These are phyloP conservation scores for Metschnikowia proteae DNA, from an alignment of 805 yeast genomes.

Conservation along the genomic window DNA sequence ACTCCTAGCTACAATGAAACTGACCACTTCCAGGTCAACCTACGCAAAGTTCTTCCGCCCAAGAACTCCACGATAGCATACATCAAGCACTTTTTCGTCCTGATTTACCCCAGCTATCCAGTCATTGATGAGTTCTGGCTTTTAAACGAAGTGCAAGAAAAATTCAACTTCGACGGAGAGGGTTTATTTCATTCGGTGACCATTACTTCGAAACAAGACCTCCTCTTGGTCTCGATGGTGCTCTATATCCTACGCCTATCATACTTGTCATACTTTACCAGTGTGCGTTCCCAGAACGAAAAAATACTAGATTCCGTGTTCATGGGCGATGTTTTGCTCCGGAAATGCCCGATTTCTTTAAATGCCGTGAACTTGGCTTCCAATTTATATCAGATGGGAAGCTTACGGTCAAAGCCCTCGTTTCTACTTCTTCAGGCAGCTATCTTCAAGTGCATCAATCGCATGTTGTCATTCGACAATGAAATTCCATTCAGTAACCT, in stretches of 20 bases:
- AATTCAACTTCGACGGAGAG: constrained; percentile 8
- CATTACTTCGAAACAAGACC: constrained; percentile 14
- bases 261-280: constrained; percentile 17
- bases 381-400: constrained; percentile 13
- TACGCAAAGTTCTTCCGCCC: constrained; percentile 13
- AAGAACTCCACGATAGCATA: constrained; percentile 9
- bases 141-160: constrained; percentile 3
- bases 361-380: constrained; percentile 16
- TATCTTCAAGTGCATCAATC: constrained; percentile 13
- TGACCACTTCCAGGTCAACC: constrained; percentile 10
- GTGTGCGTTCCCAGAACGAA: constrained; percentile 11
- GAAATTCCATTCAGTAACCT: constrained; percentile 11
- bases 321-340: constrained; percentile 7
- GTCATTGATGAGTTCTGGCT: constrained; percentile 16
- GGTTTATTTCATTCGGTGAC: constrained; percentile 7
- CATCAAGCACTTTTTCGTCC: constrained; percentile 14
- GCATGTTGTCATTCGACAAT: constrained; percentile 16
- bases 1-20: constrained; percentile 6
- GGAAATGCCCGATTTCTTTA: constrained; percentile 16
- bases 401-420: constrained; percentile 8
- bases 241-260: constrained; percentile 19
- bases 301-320: constrained; percentile 6
- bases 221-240: constrained; percentile 12
- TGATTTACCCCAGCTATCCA: constrained; percentile 17
- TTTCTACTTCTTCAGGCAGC: constrained; percentile 20